Base-by-base conservation (phyloP, 441 rosid genomes). In the Manihot esculenta region DNA sequence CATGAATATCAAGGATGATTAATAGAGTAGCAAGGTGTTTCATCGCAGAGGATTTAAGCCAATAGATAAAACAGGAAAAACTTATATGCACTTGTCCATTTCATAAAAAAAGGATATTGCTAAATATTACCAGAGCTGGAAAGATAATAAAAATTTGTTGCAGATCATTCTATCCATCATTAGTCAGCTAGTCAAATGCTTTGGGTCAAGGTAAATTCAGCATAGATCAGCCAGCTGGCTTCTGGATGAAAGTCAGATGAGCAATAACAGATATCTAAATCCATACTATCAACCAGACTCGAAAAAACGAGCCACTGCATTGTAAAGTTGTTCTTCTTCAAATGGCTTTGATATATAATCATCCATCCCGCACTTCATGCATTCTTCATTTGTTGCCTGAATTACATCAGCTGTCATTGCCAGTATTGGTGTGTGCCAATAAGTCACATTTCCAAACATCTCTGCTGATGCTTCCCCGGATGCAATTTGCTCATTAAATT, bases 401-500 rank as follows among this genome's bases (percentile, higher is more conserved):
- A 83, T 89, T 66, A 93, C 97, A 72, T 95, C 99, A 72, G 99
- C 99, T 27, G 98, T 92, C 97, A 95, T 92, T 35, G 97, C 97
- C 81, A 95, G 76, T 82, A 95, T 89, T 2, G 97, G 98, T 47
- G 88, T 77, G 68, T 81, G 94, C 97, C 97, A 90, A 54, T 70
- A 64, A 62, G 74, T 70, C 60, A 75, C 78, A 62, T 85, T 84
- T 62, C 83, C 71, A 47, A 75, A 76, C 72, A 77, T 72, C 73
- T 81, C 88, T 56, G 20, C 64, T 10, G 87, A 80, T 57, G 69
- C 79, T 79, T 86, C 91, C 69, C 83, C 83, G 9, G 83, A 80
- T 62, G 78, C 80, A 79, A 89, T 80, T 73, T 82, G 81, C 70
- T 75, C 77, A 77, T 92, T 95, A 62, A 82, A 74, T 79, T 81